Conservation (phyloP, 1,139 yeast genomes). For the Hyphopichia khmerensis region DNA sequence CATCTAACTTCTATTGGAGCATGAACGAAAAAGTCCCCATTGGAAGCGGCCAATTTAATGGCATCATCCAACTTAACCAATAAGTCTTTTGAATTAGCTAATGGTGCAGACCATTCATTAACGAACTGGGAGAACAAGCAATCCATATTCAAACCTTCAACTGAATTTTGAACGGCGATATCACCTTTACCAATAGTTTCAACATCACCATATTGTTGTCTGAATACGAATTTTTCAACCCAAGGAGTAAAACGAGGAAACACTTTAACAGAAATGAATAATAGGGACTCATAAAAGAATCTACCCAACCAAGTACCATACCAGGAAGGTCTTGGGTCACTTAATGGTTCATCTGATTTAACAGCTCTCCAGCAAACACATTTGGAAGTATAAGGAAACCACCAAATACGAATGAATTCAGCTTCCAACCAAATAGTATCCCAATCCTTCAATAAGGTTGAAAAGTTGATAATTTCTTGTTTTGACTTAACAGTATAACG, state of each 20-base stretch:
- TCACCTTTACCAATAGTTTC: conserved; percentile 70
- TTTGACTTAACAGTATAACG: conserved; percentile 76
- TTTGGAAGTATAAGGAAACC: conserved; percentile 91
- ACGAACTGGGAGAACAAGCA: conserved; percentile 93
- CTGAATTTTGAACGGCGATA: conserved; percentile 74
- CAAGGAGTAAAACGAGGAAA: conserved; percentile 76
- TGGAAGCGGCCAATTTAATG: conserved; percentile 59
- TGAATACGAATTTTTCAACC: conserved; percentile 81
- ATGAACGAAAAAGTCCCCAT: conserved; percentile 75
- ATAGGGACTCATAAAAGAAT: conserved; percentile 69
- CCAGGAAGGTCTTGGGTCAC: conserved; percentile 76
- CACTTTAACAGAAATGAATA: conserved; percentile 77
- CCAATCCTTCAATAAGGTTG: conserved; percentile 67
- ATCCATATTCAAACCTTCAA: conserved; percentile 91
- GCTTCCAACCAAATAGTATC: conserved; percentile 79
- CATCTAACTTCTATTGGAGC: conserved; percentile 96
- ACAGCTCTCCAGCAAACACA: conserved; percentile 91
- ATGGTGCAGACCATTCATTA: conserved; percentile 94
- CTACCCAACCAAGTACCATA: conserved; percentile 82
- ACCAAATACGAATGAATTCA: conserved; percentile 94
- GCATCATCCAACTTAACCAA: conserved; percentile 61
- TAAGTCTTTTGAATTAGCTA: conserved; percentile 71
- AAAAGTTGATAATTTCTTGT: conserved; percentile 80
- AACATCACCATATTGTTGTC: conserved; percentile 75
- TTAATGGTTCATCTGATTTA: conserved; percentile 61